A percentile compares a stretch with the other conserved stretches of the same genome.
phyloP scores from a whole-genome alignment of 2,329 filamentous ascomycete genomes.

The Aureobasidium sp. region DNA sequence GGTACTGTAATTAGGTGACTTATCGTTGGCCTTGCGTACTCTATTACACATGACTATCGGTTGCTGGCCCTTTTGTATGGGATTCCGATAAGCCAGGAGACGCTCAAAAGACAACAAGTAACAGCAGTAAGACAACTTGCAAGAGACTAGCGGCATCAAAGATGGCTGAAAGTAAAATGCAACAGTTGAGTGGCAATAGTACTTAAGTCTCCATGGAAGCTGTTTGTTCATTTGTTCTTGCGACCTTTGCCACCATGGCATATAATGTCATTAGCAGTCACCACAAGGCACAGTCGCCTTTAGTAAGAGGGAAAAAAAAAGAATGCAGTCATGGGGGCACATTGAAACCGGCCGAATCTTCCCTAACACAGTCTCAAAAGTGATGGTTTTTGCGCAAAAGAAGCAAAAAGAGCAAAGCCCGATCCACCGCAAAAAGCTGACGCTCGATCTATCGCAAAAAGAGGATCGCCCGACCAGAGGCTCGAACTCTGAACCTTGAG shows the following conservation, averaged over 20 bases:
- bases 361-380: neutral
- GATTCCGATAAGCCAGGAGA: neutral
- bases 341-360: neutral
- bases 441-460: constrained; percentile 24
- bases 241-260: too few species aligned
- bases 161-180: neutral
- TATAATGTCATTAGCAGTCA: too few species aligned
- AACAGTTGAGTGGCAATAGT: neutral
- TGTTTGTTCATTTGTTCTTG: too few species aligned
- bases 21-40: too few species aligned
- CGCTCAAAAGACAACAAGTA: neutral
- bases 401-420: constrained; percentile 29
- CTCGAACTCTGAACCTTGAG: constrained; percentile 33
- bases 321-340: neutral
- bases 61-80: neutral
- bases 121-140: neutral
- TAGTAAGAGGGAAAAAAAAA: too few species aligned
- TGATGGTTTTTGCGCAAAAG: constrained; percentile 32
- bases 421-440: constrained; percentile 1
- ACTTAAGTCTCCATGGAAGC: neutral
- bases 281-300: too few species aligned
- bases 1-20: neutral
- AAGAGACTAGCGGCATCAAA: neutral
- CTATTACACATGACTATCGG: neutral
- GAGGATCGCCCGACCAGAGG: constrained; percentile 25